phyloP scores from a whole-genome alignment of 2,329 filamentous ascomycete species.

The Fusarium mundagurra region DNA sequence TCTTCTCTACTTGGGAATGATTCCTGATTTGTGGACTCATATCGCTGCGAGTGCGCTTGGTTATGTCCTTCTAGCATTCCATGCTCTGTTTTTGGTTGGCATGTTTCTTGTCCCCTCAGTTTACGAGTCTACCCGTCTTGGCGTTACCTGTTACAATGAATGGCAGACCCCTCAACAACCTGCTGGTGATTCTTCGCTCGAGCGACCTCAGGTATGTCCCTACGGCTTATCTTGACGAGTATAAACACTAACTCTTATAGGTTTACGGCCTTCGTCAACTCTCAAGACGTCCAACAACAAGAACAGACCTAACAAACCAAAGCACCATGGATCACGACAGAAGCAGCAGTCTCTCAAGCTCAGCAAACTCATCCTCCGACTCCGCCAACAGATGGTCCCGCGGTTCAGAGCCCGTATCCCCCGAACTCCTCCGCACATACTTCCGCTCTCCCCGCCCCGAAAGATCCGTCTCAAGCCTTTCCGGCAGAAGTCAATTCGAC shows the following conservation, averaged over 20 bases:
- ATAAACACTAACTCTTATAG: conserved; percentile 62
- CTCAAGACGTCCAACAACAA: conserved; percentile 35
- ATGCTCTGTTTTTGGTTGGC: conserved; percentile 61
- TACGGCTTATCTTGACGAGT: too few species aligned
- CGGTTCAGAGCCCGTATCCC: not conserved
- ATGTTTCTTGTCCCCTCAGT: conserved; percentile 34
- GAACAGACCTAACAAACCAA: conserved; percentile 24
- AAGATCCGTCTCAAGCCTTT: conserved; percentile 2
- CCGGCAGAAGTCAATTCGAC: conserved; percentile 7
- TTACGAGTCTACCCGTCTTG: conserved; percentile 16
- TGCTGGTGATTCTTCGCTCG: not conserved
- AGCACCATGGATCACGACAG: not conserved
- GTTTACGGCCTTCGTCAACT: conserved; percentile 44
- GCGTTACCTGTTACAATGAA: not conserved
- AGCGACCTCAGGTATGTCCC: conserved; percentile 34
- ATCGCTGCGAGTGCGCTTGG: conserved; percentile 73
- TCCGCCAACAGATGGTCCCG: conserved; percentile 9
- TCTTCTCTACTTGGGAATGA: conserved; percentile 55
- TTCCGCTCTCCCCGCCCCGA: conserved; percentile 34
- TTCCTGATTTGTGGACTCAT: conserved; percentile 70
- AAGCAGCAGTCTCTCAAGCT: not conserved
- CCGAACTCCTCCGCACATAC: conserved; percentile 29
- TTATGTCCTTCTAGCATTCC: conserved; percentile 73
- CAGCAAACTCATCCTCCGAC: not conserved
- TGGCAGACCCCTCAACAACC: not conserved